Evolutionary conservation across 106 monocot species (phyloP), one percentile per base, ranked within the genome.

Genomic region (Platanthera zijinensis): DNA sequence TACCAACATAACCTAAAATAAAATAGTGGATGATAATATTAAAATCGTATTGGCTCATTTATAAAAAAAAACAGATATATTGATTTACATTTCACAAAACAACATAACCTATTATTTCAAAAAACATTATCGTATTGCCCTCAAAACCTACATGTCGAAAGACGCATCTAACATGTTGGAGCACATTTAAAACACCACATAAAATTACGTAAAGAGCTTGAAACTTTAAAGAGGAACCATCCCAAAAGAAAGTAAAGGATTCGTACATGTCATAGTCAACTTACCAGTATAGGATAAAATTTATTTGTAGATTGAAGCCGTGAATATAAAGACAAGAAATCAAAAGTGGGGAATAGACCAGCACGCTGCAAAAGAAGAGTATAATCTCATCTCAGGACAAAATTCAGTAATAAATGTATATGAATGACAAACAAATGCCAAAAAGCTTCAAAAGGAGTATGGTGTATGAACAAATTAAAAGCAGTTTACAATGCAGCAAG

Each of bases 311-410:
- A 79, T 72, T 90, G 90, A 69, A 87, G 69, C 57, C 85, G 77
- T 75, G 95, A 92, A 80, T 92, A 96, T 10, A 96, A 59, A 47
- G 86, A 84, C 73, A 96, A 81, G 52, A 96, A 57, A 82, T 96
- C 95, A 83, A 90, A 96, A 50, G 95, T 90, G 32, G 95, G 95
- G 82, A 96, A 92, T 56, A 96, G 78, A 71, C 95, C 95, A 84
- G 95, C 95, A 78, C 77, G 89, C 95, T 96, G 83, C 82, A 94
- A 8, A 83, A 78, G 13, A 18, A 75, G 79, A 81, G 51, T 48
- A 45, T 30, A 82, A 50, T 67, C 18, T 18, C 10, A 3, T 57
- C 19, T 51, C 12, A 82, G 18, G 21, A 11, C 50, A 77, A 56
- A 56, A 10, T 47, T 71, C 15, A 45, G 48, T 15, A 47, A 71